Evolutionary conservation across 2,329 filamentous ascomycete genomes (phyloP).

Genomic region (Aspergillus sp.): DNA sequence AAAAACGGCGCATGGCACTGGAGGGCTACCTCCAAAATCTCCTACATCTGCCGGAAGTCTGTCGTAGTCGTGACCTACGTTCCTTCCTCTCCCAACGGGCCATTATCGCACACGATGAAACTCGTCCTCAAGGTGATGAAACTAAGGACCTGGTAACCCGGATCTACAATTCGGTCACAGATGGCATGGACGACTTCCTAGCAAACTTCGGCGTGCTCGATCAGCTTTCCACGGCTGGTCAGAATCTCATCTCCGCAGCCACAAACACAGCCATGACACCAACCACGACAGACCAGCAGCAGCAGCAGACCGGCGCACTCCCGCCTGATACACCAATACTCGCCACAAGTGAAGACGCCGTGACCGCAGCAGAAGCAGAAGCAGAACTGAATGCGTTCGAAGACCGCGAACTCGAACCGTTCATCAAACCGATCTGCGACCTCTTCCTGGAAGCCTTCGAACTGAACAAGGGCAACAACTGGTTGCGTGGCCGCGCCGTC

Average conservation of each 20-base stretch:
- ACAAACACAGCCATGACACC: slow-evolving; percentile 38
- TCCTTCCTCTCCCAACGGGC: slow-evolving; percentile 85
- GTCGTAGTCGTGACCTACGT: slow-evolving; percentile 82
- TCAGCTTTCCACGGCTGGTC: slow-evolving; percentile 83
- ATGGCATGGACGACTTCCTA: slow-evolving; percentile 96
- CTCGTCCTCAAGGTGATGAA: slow-evolving; percentile 53
- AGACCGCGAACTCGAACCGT: slow-evolving; percentile 79
- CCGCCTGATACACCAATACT: slow-evolving; percentile 36
- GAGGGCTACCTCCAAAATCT: slow-evolving; percentile 79
- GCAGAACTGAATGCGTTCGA: slow-evolving; percentile 92
- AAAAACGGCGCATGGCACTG: slow-evolving; percentile 74
- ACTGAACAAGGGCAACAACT: slow-evolving; percentile 89
- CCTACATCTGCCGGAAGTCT: slow-evolving; percentile 81
- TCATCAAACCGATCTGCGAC: slow-evolving; percentile 97
- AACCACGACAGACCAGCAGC: too few relatives aligned
- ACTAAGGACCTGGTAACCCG: slow-evolving; percentile 78
- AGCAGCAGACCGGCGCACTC: slow-evolving; percentile 30
- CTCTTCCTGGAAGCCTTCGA: slow-evolving; percentile 95
- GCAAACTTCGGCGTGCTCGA: slow-evolving; percentile 94
- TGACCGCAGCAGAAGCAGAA: slow-evolving; percentile 66
- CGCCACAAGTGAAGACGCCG: slow-evolving; percentile 33
- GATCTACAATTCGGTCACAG: slow-evolving; percentile 91
- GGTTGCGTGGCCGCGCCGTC: slow-evolving; percentile 89
- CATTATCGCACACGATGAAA: slow-evolving; percentile 58
- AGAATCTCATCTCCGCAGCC: slow-evolving; percentile 60